These are phyloP conservation scores for Tuber brumale DNA, from an alignment of 495 filamentous ascomycete species.

Conservation along the genomic window DNA sequence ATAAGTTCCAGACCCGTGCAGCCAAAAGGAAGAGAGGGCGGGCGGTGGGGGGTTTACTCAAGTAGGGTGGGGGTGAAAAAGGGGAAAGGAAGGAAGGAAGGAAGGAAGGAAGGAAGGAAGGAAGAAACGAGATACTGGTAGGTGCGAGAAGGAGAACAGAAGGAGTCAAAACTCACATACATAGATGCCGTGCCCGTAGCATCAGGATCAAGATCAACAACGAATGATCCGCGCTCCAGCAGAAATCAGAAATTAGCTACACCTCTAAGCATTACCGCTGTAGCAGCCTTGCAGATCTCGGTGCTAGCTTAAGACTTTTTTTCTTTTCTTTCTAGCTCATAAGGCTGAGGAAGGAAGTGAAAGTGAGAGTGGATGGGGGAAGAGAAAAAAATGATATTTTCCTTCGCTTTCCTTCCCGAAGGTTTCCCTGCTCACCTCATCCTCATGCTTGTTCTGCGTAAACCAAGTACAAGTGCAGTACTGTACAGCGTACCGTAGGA, in stretches of 20 bases:
- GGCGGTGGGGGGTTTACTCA: too few species aligned
- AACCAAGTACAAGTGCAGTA: too few species aligned
- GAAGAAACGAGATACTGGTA: neutral
- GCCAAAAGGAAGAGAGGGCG: neutral
- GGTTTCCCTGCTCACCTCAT: neutral
- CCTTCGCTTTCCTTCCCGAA: neutral
- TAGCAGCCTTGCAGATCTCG: neutral
- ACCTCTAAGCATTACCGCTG: neutral
- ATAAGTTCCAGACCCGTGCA: neutral
- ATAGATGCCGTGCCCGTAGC: neutral
- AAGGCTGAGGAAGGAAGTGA: neutral
- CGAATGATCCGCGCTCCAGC: neutral
- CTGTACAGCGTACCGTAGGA: too few species aligned
- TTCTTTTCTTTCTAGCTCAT: neutral
- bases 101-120: neutral
- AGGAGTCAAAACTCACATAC: neutral
- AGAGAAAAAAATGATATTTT: neutral
- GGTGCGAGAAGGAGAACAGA: slow-evolving; percentile 2
- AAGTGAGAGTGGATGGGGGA: neutral
- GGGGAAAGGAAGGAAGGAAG: neutral
- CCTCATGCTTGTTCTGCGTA: neutral
- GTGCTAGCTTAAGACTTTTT: neutral
- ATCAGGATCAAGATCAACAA: neutral
- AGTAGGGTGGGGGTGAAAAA: neutral
- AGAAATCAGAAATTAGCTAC: neutral